phyloP scores from a whole-genome alignment of 2,329 filamentous ascomycete genomes.

The Tolypocladium tropicale region DNA sequence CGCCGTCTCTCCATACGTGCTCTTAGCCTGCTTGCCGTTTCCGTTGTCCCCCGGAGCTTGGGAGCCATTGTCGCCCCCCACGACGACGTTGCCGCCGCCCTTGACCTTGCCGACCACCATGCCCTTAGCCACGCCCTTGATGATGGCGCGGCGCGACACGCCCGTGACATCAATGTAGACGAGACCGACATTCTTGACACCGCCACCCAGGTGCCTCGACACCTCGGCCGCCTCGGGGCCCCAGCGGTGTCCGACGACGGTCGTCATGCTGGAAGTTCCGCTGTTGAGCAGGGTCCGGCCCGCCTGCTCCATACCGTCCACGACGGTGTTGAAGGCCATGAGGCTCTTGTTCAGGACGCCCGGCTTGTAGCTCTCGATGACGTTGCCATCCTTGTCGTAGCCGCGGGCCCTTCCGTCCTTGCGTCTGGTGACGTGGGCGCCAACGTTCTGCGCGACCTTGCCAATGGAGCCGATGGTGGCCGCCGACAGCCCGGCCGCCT shows the following conservation, averaged over 20 bases:
- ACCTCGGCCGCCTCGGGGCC: constrained; percentile 76
- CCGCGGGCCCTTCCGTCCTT: constrained; percentile 46
- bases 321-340: constrained; percentile 92
- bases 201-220: constrained; percentile 65
- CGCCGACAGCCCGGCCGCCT: constrained; percentile 68
- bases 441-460: constrained; percentile 81
- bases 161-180: constrained; percentile 97
- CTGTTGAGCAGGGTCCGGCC: constrained; percentile 68
- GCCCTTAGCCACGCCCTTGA: constrained; percentile 93
- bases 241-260: constrained; percentile 82
- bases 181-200: constrained; percentile 90
- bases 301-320: constrained; percentile 85
- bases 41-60: constrained; percentile 12
- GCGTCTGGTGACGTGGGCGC: constrained; percentile 54
- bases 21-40: constrained; percentile 10
- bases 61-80: constrained; percentile 50
- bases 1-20: constrained; percentile 14
- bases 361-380: constrained; percentile 63
- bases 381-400: constrained; percentile 60
- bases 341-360: constrained; percentile 90
- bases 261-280: constrained; percentile 68
- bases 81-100: constrained; percentile 62
- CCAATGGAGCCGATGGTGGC: constrained; percentile 80
- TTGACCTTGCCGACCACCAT: constrained; percentile 82
- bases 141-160: constrained; percentile 76